Base-by-base conservation (phyloP, 2,329 filamentous ascomycete genomes). In the Diaporthe eres region DNA sequence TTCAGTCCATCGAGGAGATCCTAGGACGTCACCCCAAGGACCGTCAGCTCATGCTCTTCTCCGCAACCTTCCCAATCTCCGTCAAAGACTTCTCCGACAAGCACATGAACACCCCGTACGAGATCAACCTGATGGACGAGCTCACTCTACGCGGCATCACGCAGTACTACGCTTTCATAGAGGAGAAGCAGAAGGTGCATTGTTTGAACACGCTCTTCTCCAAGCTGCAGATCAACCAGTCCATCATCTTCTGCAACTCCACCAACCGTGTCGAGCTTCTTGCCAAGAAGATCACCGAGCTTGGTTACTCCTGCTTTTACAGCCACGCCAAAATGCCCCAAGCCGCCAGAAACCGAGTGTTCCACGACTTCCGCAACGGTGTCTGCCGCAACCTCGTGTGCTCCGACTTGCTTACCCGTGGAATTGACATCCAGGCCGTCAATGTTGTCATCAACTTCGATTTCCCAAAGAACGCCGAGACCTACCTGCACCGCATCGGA, bases 391-490 rank as follows among this genome's bases (percentile, higher is more conserved):
- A 99, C 84, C 92, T 99, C 51, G 97, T 99, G 78, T 99, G 97
- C 86, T 99, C 97, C 3, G 97, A 99, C 86, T 90, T 99, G 53
- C 91, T 99, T 78, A 99, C 97, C 78, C 96, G 97, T 86, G 97
- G 97, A 92, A 99, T 99, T 82, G 97, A 99, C 86, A 99, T 99
- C 79, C 97, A 99, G 86, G 97, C 97, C 72, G 97, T 99, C 82
- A 99, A 99, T 81, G 97, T 99, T 74, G 97, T 99, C 83, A 99
- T 99, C 91, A 99, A 99, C 88, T 99, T 99, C 82, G 97, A 99
- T 82, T 99, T 99, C 85, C 97, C 97, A 73, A 99, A 99, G 88
- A 99, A 99, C 82, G 97, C 97, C 22, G 97, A 99, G 87, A 99
- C 97, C 0, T 99, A 99, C 83, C 92, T 99, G 75, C 97, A 99